Evolutionary conservation across 805 yeast genomes (phyloP).

Genomic region (Sporopachydermia lactativora): DNA sequence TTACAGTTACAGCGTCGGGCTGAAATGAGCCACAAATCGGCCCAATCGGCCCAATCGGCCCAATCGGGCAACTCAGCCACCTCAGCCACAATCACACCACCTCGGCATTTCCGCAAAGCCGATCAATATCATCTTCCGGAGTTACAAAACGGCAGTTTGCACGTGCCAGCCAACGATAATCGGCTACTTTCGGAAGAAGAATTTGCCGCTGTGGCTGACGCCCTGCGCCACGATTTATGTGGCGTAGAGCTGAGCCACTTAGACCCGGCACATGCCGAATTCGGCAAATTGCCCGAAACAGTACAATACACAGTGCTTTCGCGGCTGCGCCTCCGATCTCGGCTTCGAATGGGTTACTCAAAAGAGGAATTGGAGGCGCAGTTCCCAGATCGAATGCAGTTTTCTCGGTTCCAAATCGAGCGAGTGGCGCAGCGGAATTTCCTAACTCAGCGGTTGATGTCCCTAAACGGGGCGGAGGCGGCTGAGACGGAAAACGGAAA

Average conservation of each 20-base stretch:
- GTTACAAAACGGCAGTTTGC: slow-evolving; percentile 34
- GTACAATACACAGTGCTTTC: slow-evolving; percentile 83
- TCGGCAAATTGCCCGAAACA: slow-evolving; percentile 60
- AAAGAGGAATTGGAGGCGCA: slow-evolving; percentile 74
- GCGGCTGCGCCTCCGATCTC: slow-evolving; percentile 65
- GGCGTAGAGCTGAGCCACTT: slow-evolving; percentile 57
- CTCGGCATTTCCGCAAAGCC: slow-evolving; percentile 28
- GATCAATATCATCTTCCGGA: slow-evolving; percentile 86
- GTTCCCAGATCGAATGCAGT: slow-evolving; percentile 79
- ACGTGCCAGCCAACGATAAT: slow-evolving; percentile 41
- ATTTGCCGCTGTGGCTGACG: slow-evolving; percentile 42
- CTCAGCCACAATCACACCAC: slow-evolving; percentile 4
- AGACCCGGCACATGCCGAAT: slow-evolving; percentile 75
- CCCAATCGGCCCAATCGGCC: slow-evolving; percentile 1
- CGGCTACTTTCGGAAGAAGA: slow-evolving; percentile 68
- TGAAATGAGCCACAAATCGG: slow-evolving; percentile 18
- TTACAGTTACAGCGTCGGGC: slow-evolving; percentile 56
- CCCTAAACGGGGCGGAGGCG: slow-evolving; percentile 70
- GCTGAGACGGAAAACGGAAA: slow-evolving; percentile 33
- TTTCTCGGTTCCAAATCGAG: slow-evolving; percentile 83
- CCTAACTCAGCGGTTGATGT: slow-evolving; percentile 78
- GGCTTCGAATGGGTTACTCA: slow-evolving; percentile 90
- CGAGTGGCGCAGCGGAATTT: slow-evolving; percentile 87
- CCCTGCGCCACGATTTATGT: slow-evolving; percentile 47
- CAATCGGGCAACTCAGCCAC: slow-evolving; percentile 3